Conservation (phyloP, 176 grass and related monocot species). For the Puccinellia tenuiflora region DNA sequence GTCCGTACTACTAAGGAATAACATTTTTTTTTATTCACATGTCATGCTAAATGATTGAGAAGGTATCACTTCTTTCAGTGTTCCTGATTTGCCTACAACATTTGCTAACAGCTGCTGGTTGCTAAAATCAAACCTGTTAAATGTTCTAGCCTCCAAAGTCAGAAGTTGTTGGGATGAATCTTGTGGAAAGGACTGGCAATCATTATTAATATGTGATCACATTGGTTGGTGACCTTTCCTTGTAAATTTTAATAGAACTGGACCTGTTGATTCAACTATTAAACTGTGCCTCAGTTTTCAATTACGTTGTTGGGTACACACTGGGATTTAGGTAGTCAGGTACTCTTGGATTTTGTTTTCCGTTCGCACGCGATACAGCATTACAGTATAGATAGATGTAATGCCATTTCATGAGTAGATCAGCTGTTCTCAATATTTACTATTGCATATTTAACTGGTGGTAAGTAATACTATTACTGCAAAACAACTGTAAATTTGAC, state of each 20-base stretch:
- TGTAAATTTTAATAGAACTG: slow-evolving; percentile 14
- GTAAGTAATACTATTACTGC: background rate
- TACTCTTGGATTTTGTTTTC: background rate
- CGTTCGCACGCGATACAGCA: background rate
- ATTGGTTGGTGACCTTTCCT: slow-evolving; percentile 41
- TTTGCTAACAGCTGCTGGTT: background rate
- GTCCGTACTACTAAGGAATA: background rate
- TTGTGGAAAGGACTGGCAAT: background rate
- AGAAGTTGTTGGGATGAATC: slow-evolving; percentile 39
- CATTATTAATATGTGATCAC: slow-evolving; percentile 14
- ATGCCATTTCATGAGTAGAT: background rate
- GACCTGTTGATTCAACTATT: slow-evolving; percentile 7
- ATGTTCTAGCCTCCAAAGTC: slow-evolving; percentile 3
- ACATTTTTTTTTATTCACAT: background rate
- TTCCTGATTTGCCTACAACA: background rate
- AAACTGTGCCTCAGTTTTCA: background rate
- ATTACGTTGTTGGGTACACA: slow-evolving; percentile 4
- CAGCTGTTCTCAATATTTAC: background rate
- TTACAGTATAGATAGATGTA: background rate
- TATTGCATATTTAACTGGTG: background rate
- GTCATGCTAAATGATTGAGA: background rate
- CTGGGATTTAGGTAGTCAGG: background rate
- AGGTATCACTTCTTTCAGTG: background rate
- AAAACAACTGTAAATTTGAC: background rate
- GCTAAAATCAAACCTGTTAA: slow-evolving; percentile 19